Conservation (phyloP, 495 filamentous ascomycete species). For the Xylaria scruposa region DNA sequence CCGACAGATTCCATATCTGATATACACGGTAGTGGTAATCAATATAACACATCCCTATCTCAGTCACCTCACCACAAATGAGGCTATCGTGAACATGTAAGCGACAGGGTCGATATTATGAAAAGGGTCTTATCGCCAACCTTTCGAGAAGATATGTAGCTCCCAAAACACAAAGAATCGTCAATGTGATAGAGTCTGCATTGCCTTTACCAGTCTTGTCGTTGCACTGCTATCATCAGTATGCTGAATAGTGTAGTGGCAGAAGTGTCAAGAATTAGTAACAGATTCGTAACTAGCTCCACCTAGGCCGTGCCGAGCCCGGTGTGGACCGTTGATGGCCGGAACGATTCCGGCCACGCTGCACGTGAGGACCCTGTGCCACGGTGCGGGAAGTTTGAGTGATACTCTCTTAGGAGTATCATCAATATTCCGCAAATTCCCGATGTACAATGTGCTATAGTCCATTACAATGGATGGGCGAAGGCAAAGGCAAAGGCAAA, state of each 20-base stretch:
- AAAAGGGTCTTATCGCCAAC: background rate
- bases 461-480: background rate
- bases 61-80: background rate
- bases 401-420: background rate
- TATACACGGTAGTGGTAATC: background rate
- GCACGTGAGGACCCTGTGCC: conserved; percentile 32
- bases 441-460: background rate
- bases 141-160: background rate
- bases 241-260: conserved; percentile 22
- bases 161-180: background rate
- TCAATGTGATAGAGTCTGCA: background rate
- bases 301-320: conserved; percentile 31
- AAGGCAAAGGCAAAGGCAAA: background rate
- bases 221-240: background rate
- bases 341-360: conserved; percentile 46
- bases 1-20: background rate
- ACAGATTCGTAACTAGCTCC: conserved; percentile 18
- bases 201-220: background rate
- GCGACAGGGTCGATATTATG: background rate
- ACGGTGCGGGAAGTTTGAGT: background rate
- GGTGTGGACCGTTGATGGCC: conserved; percentile 40
- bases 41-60: background rate
- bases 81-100: conserved; percentile 12
- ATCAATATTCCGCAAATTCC: background rate
- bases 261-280: conserved; percentile 26